Evolutionary conservation across 768 basidiomycete species (phyloP), one percentile per base, ranked within the genome.

Genomic region (Termitomyces sp.): DNA sequence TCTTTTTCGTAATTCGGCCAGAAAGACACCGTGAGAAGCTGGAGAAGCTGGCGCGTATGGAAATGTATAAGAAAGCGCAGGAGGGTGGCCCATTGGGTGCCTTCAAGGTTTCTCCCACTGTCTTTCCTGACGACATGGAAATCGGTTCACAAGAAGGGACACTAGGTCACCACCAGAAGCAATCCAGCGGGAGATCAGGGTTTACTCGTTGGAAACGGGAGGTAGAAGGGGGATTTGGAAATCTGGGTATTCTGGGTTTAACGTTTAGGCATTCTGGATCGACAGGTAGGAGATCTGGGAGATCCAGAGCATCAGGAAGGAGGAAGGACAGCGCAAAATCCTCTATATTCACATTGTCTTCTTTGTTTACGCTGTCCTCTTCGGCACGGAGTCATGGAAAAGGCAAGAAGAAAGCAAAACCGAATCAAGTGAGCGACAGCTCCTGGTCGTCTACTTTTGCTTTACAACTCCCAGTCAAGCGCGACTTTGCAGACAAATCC

Each of bases 1-100:
- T 71, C 58, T 71, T 76, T 54, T 70, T 75, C 47, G 66, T 80
- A 49, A 71, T 77, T 48, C 78, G 83, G 11, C 80, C 82, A 13
- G 80, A 77, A 12, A 61, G 63, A 57, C 71, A 73, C 36, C 66
- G 67, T 7, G 63, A 43, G 20, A 60, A 59, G 11, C 56, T 63
- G 18, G 63, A 43, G 20, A 60, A 59, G 11, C 56, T 63, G 18
- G 36, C 58, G 33, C 58, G 60, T 42, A 20, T 62, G 56, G 56
- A 47, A 47, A 32, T 41, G 33, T 27, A 9, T 9, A 42, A 29
- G 22, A 56, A 61, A 43, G 56, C 53, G 32, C 54, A 63, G 25
- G 66, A 67, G 49, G 58, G 50, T 22, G 66, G 53, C 16, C 56
- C 50, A 3, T 53, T 53, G 23, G 51, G 45, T 3, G 54, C 66